phyloP scores from a whole-genome alignment of 2,329 filamentous ascomycete genomes.

The Paracorniculantispora psalliotae region DNA sequence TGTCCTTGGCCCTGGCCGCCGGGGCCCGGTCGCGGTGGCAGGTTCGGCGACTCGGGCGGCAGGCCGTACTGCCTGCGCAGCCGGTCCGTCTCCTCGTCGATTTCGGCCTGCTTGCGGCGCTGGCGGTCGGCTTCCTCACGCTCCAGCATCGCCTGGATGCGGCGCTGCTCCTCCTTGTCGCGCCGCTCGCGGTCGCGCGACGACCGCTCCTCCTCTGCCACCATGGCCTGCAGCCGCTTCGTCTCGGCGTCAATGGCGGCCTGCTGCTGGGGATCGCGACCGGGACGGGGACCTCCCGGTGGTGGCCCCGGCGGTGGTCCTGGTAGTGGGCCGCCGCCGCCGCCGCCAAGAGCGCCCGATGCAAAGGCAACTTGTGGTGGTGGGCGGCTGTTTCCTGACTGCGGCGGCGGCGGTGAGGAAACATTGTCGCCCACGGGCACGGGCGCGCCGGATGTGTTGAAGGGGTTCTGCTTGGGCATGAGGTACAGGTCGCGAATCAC shows the following conservation, averaged over 20 bases:
- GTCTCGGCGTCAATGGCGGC: conserved; percentile 69
- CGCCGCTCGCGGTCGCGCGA: conserved; percentile 51
- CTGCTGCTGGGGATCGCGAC: conserved; percentile 26
- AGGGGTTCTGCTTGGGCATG: conserved; percentile 63
- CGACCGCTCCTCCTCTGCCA: conserved; percentile 45
- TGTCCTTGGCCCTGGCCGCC: background rate
- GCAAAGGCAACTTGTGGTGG: conserved; percentile 18
- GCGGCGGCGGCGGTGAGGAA: conserved; percentile 30
- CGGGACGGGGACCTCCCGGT: conserved; percentile 36
- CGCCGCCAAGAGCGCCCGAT: conserved; percentile 13
- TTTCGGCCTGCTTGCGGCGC: conserved; percentile 46
- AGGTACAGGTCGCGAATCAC: conserved; percentile 63
- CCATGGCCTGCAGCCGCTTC: conserved; percentile 57
- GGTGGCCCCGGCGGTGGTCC: conserved; percentile 37
- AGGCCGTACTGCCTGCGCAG: conserved; percentile 65
- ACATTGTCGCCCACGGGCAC: conserved; percentile 15
- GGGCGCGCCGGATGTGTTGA: conserved; percentile 60
- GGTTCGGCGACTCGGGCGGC: conserved; percentile 14
- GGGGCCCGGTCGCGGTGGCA: conserved; percentile 9
- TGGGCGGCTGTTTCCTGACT: conserved; percentile 26
- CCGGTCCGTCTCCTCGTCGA: conserved; percentile 79
- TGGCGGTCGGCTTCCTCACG: conserved; percentile 57
- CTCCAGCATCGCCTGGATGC: conserved; percentile 61
- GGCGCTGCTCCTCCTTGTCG: conserved; percentile 48
- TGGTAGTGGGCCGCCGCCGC: background rate